Conservation (phyloP, 2,329 filamentous ascomycete species). For the Arthroderma uncinatum region DNA sequence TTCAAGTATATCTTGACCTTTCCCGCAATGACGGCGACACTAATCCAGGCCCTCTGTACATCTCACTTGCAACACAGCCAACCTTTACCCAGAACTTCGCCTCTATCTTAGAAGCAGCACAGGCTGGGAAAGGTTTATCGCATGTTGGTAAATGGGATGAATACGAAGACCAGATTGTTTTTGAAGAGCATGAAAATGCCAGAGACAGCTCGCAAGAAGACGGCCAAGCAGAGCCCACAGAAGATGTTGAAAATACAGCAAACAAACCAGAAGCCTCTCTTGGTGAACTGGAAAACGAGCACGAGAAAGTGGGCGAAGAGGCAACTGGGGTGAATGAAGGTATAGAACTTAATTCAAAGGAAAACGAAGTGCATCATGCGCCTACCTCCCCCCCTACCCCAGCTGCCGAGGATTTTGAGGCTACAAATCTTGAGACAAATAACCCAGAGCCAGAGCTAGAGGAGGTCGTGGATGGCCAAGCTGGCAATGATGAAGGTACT, state of each 20-base stretch:
- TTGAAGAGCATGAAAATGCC: not conserved
- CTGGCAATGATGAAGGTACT: slow-evolving; percentile 8
- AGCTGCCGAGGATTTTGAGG: not conserved
- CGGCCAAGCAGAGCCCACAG: not conserved
- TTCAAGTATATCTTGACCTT: slow-evolving; percentile 49
- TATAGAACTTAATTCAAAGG: not conserved
- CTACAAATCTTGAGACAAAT: not conserved
- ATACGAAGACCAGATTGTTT: slow-evolving; percentile 11
- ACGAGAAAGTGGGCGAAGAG: slow-evolving; percentile 18
- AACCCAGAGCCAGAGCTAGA: not conserved
- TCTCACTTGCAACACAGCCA: slow-evolving; percentile 44
- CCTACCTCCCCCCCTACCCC: not conserved
- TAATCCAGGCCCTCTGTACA: slow-evolving; percentile 45
- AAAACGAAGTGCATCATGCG: not conserved
- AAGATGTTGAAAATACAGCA: not conserved
- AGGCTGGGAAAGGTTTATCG: slow-evolving; percentile 48
- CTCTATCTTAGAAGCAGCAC: slow-evolving; percentile 42
- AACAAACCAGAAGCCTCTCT: slow-evolving; percentile 7
- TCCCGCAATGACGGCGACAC: slow-evolving; percentile 48
- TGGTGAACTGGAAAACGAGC: slow-evolving; percentile 19
- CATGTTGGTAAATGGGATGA: slow-evolving; percentile 22
- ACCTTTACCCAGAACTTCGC: slow-evolving; percentile 44
- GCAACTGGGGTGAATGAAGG: not conserved
- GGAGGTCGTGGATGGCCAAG: not conserved
- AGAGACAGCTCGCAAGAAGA: slow-evolving; percentile 6